phyloP scores from a whole-genome alignment of 129 eudicot species.

The Oenanthe sinensis region DNA sequence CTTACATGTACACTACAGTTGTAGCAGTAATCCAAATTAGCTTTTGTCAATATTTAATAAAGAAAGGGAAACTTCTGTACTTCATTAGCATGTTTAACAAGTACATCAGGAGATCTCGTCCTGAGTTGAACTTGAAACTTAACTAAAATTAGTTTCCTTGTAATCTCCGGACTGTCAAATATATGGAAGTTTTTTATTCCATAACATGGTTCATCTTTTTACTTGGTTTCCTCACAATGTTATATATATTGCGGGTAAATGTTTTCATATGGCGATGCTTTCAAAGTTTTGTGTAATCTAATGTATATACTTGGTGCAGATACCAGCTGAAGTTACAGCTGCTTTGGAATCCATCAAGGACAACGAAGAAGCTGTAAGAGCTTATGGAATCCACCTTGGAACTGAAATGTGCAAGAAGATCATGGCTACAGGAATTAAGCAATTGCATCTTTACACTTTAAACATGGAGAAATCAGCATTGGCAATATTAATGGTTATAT shows the following conservation, averaged over 20 bases:
- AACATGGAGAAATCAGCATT: constrained; percentile 98
- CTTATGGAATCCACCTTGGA: constrained; percentile 86
- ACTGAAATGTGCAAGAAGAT: constrained; percentile 99
- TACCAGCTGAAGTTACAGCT: constrained; percentile 74
- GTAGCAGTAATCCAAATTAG: too few species aligned
- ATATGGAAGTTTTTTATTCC: not conserved
- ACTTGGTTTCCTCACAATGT: not conserved
- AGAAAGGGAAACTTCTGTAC: too few species aligned
- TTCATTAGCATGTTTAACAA: not conserved
- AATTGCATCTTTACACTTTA: constrained; percentile 86
- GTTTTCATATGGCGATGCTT: not conserved
- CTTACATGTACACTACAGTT: too few species aligned
- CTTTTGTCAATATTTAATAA: too few species aligned
- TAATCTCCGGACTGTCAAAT: not conserved
- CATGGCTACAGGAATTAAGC: constrained; percentile 81
- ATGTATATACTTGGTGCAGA: constrained; percentile 22
- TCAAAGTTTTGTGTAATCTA: not conserved
- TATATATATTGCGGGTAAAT: not conserved
- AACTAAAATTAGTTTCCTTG: not conserved
- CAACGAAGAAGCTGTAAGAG: constrained; percentile 96
- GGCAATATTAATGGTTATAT: constrained; percentile 68
- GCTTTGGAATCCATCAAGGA: constrained; percentile 98
- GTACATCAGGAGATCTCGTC: not conserved
- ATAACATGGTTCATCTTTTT: not conserved
- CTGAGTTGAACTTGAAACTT: not conserved